Conservation (phyloP, 2,329 filamentous ascomycete genomes). For the Trichothecium sympodiale region DNA sequence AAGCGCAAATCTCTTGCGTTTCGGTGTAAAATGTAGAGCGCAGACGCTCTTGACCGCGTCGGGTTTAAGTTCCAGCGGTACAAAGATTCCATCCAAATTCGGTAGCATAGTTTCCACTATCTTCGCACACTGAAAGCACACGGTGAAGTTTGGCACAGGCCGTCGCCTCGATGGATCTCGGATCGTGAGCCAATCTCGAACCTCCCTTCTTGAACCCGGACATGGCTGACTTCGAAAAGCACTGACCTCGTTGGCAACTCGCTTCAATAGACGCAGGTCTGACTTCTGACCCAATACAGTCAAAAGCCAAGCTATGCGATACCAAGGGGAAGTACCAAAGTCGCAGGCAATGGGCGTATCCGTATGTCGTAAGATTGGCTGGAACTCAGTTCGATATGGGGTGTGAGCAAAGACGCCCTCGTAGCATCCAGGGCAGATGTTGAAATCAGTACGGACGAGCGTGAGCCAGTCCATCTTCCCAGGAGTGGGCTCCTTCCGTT, state of each 20-base stretch:
- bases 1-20: constrained; percentile 41
- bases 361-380: constrained; percentile 42
- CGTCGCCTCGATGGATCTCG: constrained; percentile 53
- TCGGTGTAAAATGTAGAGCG: constrained; percentile 50
- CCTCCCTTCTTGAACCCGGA: constrained; percentile 40
- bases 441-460: constrained; percentile 59
- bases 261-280: constrained; percentile 58
- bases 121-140: constrained; percentile 65
- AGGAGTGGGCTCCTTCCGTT: constrained; percentile 48
- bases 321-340: constrained; percentile 69
- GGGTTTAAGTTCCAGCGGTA: constrained; percentile 33
- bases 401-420: constrained; percentile 56
- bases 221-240: constrained; percentile 44
- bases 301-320: constrained; percentile 73
- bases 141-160: constrained; percentile 58
- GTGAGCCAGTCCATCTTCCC: constrained; percentile 73
- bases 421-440: constrained; percentile 77
- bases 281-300: constrained; percentile 58
- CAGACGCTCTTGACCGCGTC: constrained; percentile 47
- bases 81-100: constrained; percentile 55
- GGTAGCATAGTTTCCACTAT: constrained; percentile 66
- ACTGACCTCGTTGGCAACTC: constrained; percentile 47
- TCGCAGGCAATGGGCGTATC: constrained; percentile 58
- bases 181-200: constrained; percentile 66
- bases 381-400: constrained; percentile 55